Percentiles rank a stretch among this genome's conserved stretches.
Evolutionary conservation across 768 basidiomycete genomes (phyloP).

Genomic region (Brasilioporus rufonigricans): DNA sequence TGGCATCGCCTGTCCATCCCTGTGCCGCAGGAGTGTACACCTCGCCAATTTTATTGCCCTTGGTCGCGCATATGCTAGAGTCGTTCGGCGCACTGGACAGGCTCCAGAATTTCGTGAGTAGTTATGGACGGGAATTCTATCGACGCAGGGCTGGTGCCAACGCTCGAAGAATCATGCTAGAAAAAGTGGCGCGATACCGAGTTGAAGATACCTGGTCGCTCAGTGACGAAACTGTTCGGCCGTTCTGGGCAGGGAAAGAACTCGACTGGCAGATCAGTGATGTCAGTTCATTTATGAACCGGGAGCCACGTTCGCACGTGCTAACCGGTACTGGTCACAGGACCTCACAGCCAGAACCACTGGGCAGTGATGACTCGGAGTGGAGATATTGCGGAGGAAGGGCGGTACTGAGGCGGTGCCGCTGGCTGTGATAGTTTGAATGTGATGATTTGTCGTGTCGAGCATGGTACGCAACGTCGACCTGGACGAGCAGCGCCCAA

Average conservation of each 20-base stretch:
- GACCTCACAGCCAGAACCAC: not conserved
- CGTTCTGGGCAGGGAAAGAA: constrained; percentile 86
- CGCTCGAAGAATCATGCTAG: constrained; percentile 42
- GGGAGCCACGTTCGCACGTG: not conserved
- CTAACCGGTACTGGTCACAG: constrained; percentile 8
- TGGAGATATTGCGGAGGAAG: not conserved
- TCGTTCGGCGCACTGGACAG: constrained; percentile 83
- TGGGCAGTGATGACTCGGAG: not conserved
- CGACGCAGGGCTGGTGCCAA: constrained; percentile 31
- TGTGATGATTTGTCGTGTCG: not conserved
- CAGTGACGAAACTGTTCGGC: constrained; percentile 56
- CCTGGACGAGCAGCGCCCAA: constrained; percentile 3
- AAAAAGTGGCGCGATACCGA: constrained; percentile 35
- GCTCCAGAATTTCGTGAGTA: constrained; percentile 77
- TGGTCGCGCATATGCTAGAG: constrained; percentile 85
- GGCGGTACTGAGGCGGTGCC: constrained; percentile 26
- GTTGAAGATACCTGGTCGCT: constrained; percentile 49
- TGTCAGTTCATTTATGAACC: constrained; percentile 10
- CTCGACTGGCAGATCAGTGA: constrained; percentile 65
- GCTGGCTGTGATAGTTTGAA: constrained; percentile 15
- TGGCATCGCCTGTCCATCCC: constrained; percentile 61
- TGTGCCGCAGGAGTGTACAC: constrained; percentile 99
- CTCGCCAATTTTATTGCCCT: constrained; percentile 85
- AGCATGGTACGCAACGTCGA: not conserved
- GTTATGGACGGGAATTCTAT: constrained; percentile 82